Conservation (phyloP, 129 eudicot genomes). For the Deinandra increscens region DNA sequence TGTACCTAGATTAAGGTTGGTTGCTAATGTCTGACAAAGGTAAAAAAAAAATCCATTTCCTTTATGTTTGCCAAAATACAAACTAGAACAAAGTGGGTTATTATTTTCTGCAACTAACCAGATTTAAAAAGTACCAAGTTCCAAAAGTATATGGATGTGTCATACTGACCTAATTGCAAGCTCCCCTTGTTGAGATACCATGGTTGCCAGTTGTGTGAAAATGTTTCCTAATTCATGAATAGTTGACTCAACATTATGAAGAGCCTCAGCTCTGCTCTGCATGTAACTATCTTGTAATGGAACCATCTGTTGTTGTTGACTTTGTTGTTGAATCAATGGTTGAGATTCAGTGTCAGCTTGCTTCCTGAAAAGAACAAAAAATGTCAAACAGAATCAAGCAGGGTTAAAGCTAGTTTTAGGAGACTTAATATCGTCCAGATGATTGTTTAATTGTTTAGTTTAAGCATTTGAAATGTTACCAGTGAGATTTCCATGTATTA, state of each 20-base stretch:
- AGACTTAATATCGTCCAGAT: no score
- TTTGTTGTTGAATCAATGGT: conserved; percentile 78
- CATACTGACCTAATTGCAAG: conserved; percentile 68
- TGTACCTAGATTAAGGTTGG: no score
- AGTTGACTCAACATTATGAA: conserved; percentile 86
- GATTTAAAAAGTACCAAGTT: no score
- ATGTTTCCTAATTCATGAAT: conserved; percentile 81
- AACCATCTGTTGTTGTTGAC: conserved; percentile 64
- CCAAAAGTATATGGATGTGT: background rate
- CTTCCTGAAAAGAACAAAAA: conserved; percentile 42
- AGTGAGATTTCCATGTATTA: background rate
- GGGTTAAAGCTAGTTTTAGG: background rate
- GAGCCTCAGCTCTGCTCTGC: conserved; percentile 95
- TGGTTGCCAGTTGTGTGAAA: conserved; percentile 84
- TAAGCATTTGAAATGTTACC: background rate
- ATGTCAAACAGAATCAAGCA: background rate
- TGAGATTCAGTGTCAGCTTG: conserved; percentile 69
- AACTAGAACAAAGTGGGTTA: no score
- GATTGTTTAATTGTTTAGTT: no score
- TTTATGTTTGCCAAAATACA: no score
- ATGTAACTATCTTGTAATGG: conserved; percentile 80
- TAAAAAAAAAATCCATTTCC: no score
- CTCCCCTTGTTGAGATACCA: conserved; percentile 97
- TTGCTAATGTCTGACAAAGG: no score
- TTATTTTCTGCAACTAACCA: background rate